Base-by-base conservation (phyloP, 176 grass and related monocot species). In the Rhynchospora tenuis region DNA sequence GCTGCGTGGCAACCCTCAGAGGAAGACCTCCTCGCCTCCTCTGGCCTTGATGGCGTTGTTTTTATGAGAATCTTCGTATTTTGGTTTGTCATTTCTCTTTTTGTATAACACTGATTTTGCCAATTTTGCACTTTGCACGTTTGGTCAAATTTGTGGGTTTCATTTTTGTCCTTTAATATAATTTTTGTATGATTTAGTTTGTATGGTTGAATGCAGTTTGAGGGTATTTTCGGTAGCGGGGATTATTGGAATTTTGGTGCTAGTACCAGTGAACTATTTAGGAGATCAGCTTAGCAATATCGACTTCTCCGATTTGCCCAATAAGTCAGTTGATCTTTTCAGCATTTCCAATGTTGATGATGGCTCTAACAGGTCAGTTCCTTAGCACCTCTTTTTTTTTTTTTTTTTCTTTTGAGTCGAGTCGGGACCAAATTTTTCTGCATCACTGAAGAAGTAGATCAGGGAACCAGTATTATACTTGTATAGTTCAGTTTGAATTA, bases 321-420 rank as follows among this genome's bases (percentile, higher is more conserved):
- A 91, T 47, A 93, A 91, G 81, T 99, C 96, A 13, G 51, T 99
- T 31, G 91, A 95, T 64, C 73, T 91, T 5, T 99, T 99, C 86
- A 99, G 89, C 23, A 82, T 99, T 77, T 99, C 96, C n/a, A 99
- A 99, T 86, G 93, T 99, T 54, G 8, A 92, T 17, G 86, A 99
- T 69, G 83, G 86, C n/a, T 99, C 96, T 50, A 93, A 88, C 7
- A 90, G 86, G 96, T 99, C 72, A 89, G 81, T 73, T 66, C 54
- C 83, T 55, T 24, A 24, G 7, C 17, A 19, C 23, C 33, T 73
- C 2, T 26, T 68, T 15, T 42, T 84, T 6, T 54, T 84, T 52
- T 6, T 72, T 57, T 66, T 33, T n/a, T n/a, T n/a, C n/a, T 10
- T 65, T 57, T 33, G 42, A 3, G 31, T 84, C 54, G 3, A 69